phyloP scores from a whole-genome alignment of 352 stramenopile genomes.

The Phytophthora pistaciae region DNA sequence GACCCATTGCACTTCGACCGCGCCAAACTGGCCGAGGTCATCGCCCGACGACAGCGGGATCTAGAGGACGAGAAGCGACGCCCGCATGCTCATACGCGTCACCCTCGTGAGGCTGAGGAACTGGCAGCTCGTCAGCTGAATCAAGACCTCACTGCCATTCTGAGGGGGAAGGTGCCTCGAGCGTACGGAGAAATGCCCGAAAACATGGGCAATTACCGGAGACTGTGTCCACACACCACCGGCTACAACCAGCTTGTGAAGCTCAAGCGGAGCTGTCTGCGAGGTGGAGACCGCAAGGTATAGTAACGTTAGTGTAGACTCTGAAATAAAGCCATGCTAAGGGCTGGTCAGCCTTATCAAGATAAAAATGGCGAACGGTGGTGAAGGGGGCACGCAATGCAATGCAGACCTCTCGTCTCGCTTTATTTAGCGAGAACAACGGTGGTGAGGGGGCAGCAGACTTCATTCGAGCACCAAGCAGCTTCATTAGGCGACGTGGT shows the following conservation, averaged over 20 bases:
- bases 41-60: conserved; percentile 68
- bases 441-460: neutral
- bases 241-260: conserved; percentile 82
- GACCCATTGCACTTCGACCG: conserved; percentile 88
- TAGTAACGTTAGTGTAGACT: neutral
- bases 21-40: conserved; percentile 67
- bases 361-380: conserved; percentile 2
- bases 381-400: neutral
- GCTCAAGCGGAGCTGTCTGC: conserved; percentile 68
- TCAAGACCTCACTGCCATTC: conserved; percentile 76
- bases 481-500: neutral
- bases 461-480: conserved; percentile 12
- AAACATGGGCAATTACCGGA: conserved; percentile 66
- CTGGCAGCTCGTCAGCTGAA: conserved; percentile 60
- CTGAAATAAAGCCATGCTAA: no score
- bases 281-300: conserved; percentile 8
- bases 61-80: conserved; percentile 64
- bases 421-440: conserved; percentile 25
- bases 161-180: conserved; percentile 59
- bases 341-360: no score
- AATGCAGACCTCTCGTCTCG: conserved; percentile 6
- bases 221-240: conserved; percentile 66
- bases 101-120: conserved; percentile 65
- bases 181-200: conserved; percentile 73
- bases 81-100: conserved; percentile 60